Percentiles rank a stretch among this genome's conserved stretches.
These are phyloP conservation scores for Ganoderma lucidum DNA, from an alignment of 1,284 basidiomycete species.

Conservation along the genomic window DNA sequence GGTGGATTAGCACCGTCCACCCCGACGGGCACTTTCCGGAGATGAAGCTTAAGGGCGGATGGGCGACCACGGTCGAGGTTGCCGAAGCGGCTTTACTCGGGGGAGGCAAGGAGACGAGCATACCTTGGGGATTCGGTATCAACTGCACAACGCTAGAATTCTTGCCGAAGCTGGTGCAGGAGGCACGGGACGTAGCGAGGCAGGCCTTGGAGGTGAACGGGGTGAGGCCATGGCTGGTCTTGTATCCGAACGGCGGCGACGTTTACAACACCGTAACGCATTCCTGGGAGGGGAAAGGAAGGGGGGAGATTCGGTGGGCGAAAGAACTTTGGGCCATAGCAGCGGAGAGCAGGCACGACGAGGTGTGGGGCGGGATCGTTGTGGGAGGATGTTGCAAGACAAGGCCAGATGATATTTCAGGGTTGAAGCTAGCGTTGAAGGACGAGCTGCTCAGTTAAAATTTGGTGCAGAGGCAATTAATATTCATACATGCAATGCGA, in stretches of 20 bases:
- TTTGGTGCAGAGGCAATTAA: no score
- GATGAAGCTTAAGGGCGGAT: conserved; percentile 37
- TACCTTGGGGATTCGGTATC: conserved; percentile 66
- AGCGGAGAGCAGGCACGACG: conserved; percentile 24
- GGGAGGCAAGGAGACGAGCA: conserved; percentile 27
- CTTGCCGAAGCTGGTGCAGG: conserved; percentile 46
- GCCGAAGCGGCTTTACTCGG: conserved; percentile 43
- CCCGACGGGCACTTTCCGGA: conserved; percentile 63
- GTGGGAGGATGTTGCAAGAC: conserved; percentile 81
- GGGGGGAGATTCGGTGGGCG: conserved; percentile 52
- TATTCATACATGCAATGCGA: neutral
- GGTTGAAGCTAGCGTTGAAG: conserved; percentile 32
- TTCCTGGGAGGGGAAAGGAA: conserved; percentile 47
- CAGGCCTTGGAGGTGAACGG: conserved; percentile 12
- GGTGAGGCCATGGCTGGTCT: conserved; percentile 59
- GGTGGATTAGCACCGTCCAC: conserved; percentile 83
- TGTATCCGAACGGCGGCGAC: conserved; percentile 80
- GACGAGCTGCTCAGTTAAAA: conserved; percentile 1
- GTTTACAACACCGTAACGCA: conserved; percentile 58
- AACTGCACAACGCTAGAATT: conserved; percentile 70
- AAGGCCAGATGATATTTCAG: conserved; percentile 69
- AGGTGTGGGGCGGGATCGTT: conserved; percentile 52
- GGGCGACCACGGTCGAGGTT: conserved; percentile 46
- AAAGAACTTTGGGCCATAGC: conserved; percentile 46
- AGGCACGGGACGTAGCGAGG: conserved; percentile 35